Evolutionary conservation across 2,329 filamentous ascomycete species (phyloP).

Genomic region (Exophiala sp.): DNA sequence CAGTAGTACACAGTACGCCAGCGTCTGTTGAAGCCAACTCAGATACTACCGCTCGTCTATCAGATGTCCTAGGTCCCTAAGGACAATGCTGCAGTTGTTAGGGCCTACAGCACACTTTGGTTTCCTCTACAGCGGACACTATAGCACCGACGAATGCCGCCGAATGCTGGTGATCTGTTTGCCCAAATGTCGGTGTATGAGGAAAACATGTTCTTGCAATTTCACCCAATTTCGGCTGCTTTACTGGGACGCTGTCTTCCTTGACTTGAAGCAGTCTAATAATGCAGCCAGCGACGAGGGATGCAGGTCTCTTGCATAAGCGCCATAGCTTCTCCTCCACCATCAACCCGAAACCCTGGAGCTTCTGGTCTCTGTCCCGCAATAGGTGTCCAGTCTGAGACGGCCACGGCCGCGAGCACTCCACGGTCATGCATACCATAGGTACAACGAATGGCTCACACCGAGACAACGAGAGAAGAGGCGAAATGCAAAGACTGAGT

Average conservation of each 20-base stretch:
- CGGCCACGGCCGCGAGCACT: too few relatives aligned
- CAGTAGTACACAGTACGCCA: constrained; percentile 10
- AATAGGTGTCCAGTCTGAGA: too few relatives aligned
- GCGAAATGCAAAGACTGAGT: too few relatives aligned
- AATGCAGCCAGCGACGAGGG: constrained; percentile 7
- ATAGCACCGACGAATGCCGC: too few relatives aligned
- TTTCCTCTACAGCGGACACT: too few relatives aligned
- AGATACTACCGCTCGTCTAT: background rate
- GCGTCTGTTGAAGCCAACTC: background rate
- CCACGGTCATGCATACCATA: too few relatives aligned
- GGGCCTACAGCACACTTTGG: too few relatives aligned
- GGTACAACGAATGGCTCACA: too few relatives aligned
- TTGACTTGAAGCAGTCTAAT: constrained; percentile 6
- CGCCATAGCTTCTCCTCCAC: background rate
- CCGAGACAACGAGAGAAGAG: too few relatives aligned
- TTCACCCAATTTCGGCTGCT: background rate
- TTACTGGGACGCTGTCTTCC: background rate
- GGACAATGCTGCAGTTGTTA: too few relatives aligned
- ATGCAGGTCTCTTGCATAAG: constrained; percentile 7
- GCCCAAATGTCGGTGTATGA: constrained; percentile 22
- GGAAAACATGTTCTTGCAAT: background rate
- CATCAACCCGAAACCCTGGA: too few relatives aligned
- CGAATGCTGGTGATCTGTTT: background rate
- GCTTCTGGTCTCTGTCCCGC: too few relatives aligned
- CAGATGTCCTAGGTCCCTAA: background rate